Evolutionary conservation across 305 asterid species (phyloP), one percentile per base, ranked within the genome.

Genomic region (Euphrasia arctica): DNA sequence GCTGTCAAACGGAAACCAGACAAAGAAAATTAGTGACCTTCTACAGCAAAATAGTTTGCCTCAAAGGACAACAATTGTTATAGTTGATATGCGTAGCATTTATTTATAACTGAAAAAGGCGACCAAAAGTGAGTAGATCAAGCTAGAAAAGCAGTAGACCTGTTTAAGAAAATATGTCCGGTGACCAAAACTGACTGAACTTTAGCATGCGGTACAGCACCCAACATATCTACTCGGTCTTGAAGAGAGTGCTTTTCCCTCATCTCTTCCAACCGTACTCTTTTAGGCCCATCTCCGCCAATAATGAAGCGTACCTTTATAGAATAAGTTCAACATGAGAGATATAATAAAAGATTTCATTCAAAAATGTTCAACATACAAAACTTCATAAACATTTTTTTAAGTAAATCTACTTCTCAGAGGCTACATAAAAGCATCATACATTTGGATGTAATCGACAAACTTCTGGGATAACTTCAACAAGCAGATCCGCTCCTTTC

Each of bases 201-300:
- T 88, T 89, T 85, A 74, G 96, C 87, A 82, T 94, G 99, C 43
- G 96, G 99, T 55, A 94, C 93, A 56, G 96, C 99, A 68, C 99
- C 98, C 78, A 94, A 71, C 99, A 94, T 90, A 58, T 90, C 98
- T 41, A 90, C 98, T 68, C 95, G 91, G 70, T 94, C 97, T 80
- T 94, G 99, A 72, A 94, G 93, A 75, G 90, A 85, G 82, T 94
- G 96, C 13, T 90, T 94, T 70, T 94, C 99, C 76, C 99, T 82
- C 99, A 94, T 94, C 82, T 94, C 96, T 77, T 94, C 99, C 75
- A 94, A 67, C 41, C 95, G 82, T 66, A 94, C 99, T 82, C 98
- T 84, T 82, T 90, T 94, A 64, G 99, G 97, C 64, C 99, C 99
- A 74, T 93, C 97, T 47, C 99, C 99, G 68, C 99, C 99, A 67